phyloP scores from a whole-genome alignment of 148 eudicot species.

The Amaranthus palmeri region DNA sequence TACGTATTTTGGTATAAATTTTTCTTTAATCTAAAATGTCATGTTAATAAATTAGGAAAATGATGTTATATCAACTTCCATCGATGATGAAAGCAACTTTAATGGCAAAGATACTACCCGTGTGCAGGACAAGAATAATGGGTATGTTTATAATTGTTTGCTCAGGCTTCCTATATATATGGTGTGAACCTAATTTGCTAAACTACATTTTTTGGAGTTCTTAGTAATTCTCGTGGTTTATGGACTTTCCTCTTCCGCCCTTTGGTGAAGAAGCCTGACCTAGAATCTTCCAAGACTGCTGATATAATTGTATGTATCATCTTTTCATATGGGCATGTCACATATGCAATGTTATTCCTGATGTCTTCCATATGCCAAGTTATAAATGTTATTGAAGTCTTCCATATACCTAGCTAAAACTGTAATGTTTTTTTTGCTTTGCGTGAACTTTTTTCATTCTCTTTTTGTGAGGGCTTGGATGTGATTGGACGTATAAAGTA shows the following conservation, averaged over 20 bases:
- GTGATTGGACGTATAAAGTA: not conserved
- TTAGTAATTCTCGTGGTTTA: constrained; percentile 48
- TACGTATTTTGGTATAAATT: not conserved
- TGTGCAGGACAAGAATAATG: constrained; percentile 29
- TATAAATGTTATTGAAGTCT: not conserved
- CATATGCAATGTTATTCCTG: not conserved
- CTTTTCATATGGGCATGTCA: constrained; percentile 8
- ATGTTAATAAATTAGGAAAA: constrained; percentile 42
- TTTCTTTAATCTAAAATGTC: constrained; percentile 17
- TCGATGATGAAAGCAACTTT: constrained; percentile 31
- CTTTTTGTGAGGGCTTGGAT: not conserved
- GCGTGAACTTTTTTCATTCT: not conserved
- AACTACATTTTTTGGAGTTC: constrained; percentile 23
- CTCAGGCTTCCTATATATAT: not conserved
- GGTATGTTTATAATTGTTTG: constrained; percentile 34
- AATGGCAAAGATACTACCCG: constrained; percentile 32
- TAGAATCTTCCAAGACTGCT: constrained; percentile 31
- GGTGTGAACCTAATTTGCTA: constrained; percentile 18
- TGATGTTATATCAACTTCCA: constrained; percentile 36
- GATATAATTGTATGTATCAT: constrained; percentile 42
- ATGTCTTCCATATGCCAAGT: not conserved
- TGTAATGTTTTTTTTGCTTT: not conserved
- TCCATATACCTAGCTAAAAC: too few relatives aligned
- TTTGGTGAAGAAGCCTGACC: constrained; percentile 44
- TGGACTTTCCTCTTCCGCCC: constrained; percentile 58